These are phyloP conservation scores for Clarireedia monteithiana DNA, from an alignment of 2,329 filamentous ascomycete genomes.

Conservation along the genomic window DNA sequence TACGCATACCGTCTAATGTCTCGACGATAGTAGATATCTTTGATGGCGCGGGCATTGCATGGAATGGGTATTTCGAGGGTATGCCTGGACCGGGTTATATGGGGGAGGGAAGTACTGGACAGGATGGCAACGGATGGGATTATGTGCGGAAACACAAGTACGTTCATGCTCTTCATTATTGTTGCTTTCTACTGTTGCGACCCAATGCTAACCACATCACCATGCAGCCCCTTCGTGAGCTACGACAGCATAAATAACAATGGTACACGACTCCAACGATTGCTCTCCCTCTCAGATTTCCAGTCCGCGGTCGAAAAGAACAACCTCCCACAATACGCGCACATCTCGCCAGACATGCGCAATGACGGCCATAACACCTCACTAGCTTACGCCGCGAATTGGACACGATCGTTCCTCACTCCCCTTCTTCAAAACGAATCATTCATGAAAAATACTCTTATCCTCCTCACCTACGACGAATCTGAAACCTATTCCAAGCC, in stretches of 20 bases:
- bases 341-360: conserved; percentile 56
- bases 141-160: conserved; percentile 30
- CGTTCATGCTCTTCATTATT: background rate
- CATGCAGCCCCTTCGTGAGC: conserved; percentile 34
- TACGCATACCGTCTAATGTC: conserved; percentile 38
- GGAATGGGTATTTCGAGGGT: conserved; percentile 41
- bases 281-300: conserved; percentile 58
- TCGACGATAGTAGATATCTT: conserved; percentile 40
- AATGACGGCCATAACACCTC: conserved; percentile 56
- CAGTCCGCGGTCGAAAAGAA: conserved; percentile 46
- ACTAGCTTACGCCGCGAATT: conserved; percentile 42
- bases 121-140: conserved; percentile 30
- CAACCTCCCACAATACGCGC: conserved; percentile 56
- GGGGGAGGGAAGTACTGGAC: conserved; percentile 32
- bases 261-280: conserved; percentile 42
- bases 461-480: conserved; percentile 53
- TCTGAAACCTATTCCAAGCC: conserved; percentile 42
- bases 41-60: conserved; percentile 34
- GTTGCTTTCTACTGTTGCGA: background rate
- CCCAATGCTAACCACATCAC: conserved; percentile 4
- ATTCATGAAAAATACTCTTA: conserved; percentile 46
- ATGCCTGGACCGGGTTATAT: conserved; percentile 40
- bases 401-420: conserved; percentile 44
- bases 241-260: conserved; percentile 47
- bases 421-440: conserved; percentile 43